Conservation (phyloP, 495 filamentous ascomycete species). For the Hypoxylon cercidicola region DNA sequence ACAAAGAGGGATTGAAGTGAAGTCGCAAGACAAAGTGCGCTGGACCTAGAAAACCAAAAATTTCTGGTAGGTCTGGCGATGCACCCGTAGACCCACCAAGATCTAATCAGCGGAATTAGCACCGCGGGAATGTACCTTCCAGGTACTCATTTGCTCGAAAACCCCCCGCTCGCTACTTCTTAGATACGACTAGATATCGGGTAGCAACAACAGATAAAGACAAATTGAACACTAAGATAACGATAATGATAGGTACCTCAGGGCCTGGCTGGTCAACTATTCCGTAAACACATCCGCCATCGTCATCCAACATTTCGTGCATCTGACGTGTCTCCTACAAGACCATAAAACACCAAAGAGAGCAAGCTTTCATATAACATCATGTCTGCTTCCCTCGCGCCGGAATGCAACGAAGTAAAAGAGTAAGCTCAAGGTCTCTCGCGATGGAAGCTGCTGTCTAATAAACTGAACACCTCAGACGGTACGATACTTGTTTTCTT, state of each 20-base stretch:
- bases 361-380: conserved; percentile 28
- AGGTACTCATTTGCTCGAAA: neutral
- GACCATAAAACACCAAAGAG: conserved; percentile 1
- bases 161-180: neutral
- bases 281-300: neutral
- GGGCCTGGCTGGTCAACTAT: neutral
- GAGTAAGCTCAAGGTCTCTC: conserved; percentile 65
- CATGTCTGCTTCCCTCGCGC: conserved; percentile 68
- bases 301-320: conserved; percentile 1
- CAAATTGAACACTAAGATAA: conserved; percentile 12
- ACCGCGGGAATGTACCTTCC: neutral
- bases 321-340: neutral
- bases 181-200: neutral
- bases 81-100: neutral
- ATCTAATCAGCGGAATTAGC: neutral
- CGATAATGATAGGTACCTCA: conserved; percentile 8
- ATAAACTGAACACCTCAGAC: conserved; percentile 56
- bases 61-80: conserved; percentile 5
- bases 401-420: conserved; percentile 87
- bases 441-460: neutral
- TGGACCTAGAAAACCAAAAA: conserved; percentile 15
- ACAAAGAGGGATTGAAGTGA: conserved; percentile 1
- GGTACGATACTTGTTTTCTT: conserved; percentile 91
- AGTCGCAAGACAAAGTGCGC: conserved; percentile 14
- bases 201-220: neutral